Evolutionary conservation across 2,329 filamentous ascomycete species (phyloP).

Genomic region (Beauveria australis): DNA sequence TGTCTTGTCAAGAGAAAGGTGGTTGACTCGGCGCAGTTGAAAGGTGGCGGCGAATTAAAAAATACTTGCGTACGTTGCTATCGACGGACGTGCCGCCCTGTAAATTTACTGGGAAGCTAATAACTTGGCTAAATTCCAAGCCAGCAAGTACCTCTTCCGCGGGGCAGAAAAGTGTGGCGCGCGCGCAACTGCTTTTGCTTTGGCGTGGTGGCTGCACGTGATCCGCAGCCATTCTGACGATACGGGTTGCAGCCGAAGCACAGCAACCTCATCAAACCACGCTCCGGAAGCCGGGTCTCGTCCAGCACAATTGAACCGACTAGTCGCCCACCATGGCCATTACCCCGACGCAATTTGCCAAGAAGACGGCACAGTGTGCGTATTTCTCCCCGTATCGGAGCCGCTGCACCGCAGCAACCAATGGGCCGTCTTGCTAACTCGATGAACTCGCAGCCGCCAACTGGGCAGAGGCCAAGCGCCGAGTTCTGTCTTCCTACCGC

Average conservation of each 20-base stretch:
- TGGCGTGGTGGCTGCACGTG: slow-evolving; percentile 8
- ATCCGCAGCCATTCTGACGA: slow-evolving; percentile 6
- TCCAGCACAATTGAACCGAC: slow-evolving; percentile 19
- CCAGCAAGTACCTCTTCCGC: background rate
- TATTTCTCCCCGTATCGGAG: background rate
- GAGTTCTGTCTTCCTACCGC: slow-evolving; percentile 84
- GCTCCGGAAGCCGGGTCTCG: slow-evolving; percentile 6
- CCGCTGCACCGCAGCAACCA: background rate
- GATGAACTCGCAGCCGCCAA: slow-evolving; percentile 57
- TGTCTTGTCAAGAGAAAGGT: background rate
- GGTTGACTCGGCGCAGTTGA: background rate
- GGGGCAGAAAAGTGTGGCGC: slow-evolving; percentile 8
- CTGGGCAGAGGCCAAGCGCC: slow-evolving; percentile 79
- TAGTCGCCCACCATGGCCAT: slow-evolving; percentile 63
- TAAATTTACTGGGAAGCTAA: background rate
- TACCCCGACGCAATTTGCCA: slow-evolving; percentile 85
- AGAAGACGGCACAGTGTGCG: slow-evolving; percentile 71
- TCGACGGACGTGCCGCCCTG: background rate
- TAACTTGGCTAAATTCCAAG: background rate
- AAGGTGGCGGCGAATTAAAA: background rate
- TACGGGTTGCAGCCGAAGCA: slow-evolving; percentile 4
- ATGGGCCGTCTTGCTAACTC: background rate
- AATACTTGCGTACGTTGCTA: background rate
- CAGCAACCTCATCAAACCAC: slow-evolving; percentile 9
- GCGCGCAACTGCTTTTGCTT: background rate